Percentiles rank a stretch among this genome's conserved stretches.
Evolutionary conservation across 176 grass and related monocot species (phyloP).

Genomic region (Carex cristatella): DNA sequence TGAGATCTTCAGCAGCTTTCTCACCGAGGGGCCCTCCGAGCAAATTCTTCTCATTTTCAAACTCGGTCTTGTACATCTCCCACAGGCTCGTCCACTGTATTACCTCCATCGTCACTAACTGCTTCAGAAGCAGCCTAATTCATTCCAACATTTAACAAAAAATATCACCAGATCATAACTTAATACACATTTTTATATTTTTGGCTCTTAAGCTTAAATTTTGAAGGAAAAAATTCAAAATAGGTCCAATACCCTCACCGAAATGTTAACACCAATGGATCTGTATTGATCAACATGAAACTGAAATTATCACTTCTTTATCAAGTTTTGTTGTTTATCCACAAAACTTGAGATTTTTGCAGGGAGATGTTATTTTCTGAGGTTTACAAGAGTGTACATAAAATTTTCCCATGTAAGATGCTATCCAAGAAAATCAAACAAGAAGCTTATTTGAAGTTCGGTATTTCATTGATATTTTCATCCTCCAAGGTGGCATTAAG

Average conservation of each 20-base stretch:
- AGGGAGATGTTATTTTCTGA: background rate
- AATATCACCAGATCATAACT: background rate
- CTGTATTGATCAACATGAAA: background rate
- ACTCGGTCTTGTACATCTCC: constrained; percentile 67
- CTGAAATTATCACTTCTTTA: background rate
- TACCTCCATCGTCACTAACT: constrained; percentile 95
- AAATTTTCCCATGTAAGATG: background rate
- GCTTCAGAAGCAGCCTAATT: constrained; percentile 64
- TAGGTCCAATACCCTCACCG: background rate
- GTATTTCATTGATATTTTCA: constrained; percentile 86
- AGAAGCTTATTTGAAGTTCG: constrained; percentile 60
- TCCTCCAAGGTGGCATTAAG: constrained; percentile 86
- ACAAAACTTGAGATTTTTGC: background rate
- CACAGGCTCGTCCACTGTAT: constrained; percentile 82
- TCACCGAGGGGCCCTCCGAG: constrained; percentile 61
- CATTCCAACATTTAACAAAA: background rate
- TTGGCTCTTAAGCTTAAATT: background rate
- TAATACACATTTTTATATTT: background rate
- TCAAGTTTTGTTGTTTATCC: background rate
- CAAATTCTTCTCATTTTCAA: constrained; percentile 76
- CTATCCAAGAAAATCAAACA: background rate
- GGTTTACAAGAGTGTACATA: background rate
- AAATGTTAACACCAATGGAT: background rate
- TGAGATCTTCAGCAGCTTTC: constrained; percentile 80
- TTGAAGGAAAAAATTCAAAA: background rate